Conservation (phyloP, 2,329 filamentous ascomycete genomes). For the Colletotrichum endophyticum region DNA sequence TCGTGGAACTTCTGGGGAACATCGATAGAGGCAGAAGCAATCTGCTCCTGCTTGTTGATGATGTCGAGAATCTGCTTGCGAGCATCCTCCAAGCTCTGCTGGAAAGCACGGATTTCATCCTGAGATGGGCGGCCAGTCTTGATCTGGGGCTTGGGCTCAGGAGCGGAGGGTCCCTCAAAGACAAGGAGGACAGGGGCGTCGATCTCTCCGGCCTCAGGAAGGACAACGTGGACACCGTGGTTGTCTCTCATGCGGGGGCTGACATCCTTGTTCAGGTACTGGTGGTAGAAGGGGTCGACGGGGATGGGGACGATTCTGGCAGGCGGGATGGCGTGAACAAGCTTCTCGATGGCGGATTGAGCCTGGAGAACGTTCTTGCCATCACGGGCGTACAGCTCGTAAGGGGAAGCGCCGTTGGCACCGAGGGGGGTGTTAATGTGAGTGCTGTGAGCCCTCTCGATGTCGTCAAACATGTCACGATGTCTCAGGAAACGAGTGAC, state of each 20-base stretch:
- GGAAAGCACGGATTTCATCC: constrained; percentile 57
- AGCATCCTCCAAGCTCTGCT: constrained; percentile 60
- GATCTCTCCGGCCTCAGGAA: constrained; percentile 67
- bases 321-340: constrained; percentile 77
- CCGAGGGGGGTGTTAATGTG: constrained; percentile 83
- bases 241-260: constrained; percentile 68
- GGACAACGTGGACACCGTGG: constrained; percentile 75
- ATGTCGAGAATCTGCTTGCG: constrained; percentile 61
- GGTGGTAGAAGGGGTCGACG: constrained; percentile 81
- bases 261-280: constrained; percentile 70
- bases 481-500: constrained; percentile 88
- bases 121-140: constrained; percentile 27
- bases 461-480: constrained; percentile 78
- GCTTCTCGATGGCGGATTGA: constrained; percentile 74
- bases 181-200: constrained; percentile 72
- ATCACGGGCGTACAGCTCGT: constrained; percentile 88
- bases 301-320: constrained; percentile 69
- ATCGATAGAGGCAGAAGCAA: constrained; percentile 56
- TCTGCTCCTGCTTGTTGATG: constrained; percentile 62
- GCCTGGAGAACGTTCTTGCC: constrained; percentile 82
- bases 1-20: constrained; percentile 69
- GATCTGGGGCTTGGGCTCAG: constrained; percentile 21
- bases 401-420: constrained; percentile 73
- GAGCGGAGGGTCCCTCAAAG: constrained; percentile 65
- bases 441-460: constrained; percentile 82